Base-by-base conservation (phyloP, 2,329 filamentous ascomycete species). In the Trichoderma sp. region DNA sequence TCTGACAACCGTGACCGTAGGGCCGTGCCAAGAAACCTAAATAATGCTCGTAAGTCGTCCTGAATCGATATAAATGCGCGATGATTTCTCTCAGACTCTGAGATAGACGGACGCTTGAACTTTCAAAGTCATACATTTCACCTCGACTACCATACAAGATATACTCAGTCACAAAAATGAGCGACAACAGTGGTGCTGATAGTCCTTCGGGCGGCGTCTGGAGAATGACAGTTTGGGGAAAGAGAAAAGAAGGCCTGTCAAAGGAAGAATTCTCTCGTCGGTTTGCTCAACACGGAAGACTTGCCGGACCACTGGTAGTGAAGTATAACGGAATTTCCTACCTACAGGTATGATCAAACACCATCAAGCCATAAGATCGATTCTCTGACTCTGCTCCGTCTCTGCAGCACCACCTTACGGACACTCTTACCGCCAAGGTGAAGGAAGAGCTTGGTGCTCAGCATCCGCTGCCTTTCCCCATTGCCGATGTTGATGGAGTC, bases 271-370 rank as follows among this genome's bases (percentile, higher is more conserved):
- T 64, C 14, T 52, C 62, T 45, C 62, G 62, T 58, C 62, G 62
- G 17, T 64, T 59, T 47, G 54, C 45, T 6, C 62, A 44, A 17
- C 62, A 64, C 12, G 62, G 54, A 52, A 58, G n/a, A 28, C 24
- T 51, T 3, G 62, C 62, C 1, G 62, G 62, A 6, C 62, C 45
- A 7, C 2, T 64, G 6, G 47, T 45, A 5, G 26, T 39, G 34
- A 64, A 64, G 47, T 47, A 64, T 43, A 64, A 64, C 17, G 47
- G 54, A 21, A 64, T 64, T 1, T 64, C 62, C 21, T 64, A 64
- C 17, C n/a, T 58, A 14, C 54, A 59, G 55, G 62, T 64, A 64
- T n/a, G 7, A 21, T 19, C 21, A 21, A n/a, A 2, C 6, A 26
- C 14, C 9, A 5, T n/a, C 2, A 3, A 19, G 3, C 43, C 17